Evolutionary conservation across 2,329 filamentous ascomycete species (phyloP).

Genomic region (Pyrenochaeta sp.): DNA sequence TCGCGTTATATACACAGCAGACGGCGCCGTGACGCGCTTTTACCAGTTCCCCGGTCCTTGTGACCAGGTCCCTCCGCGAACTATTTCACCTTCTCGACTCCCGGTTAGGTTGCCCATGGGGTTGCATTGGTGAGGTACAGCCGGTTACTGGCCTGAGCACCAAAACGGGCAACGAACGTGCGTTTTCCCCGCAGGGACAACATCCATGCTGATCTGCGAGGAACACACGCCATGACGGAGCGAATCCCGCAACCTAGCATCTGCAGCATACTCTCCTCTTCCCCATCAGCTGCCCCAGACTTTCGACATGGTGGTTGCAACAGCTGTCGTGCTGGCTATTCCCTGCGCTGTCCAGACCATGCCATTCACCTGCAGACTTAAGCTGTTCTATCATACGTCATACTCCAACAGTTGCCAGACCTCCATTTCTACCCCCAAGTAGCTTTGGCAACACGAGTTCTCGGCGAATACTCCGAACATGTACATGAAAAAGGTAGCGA

Average conservation of each 20-base stretch:
- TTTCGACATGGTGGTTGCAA: too few relatives aligned
- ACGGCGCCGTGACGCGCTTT: conserved; percentile 19
- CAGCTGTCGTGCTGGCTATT: too few relatives aligned
- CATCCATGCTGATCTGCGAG: conserved; percentile 28
- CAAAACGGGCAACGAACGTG: conserved; percentile 15
- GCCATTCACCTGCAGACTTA: too few relatives aligned
- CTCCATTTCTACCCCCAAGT: background rate
- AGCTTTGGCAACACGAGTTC: conserved; percentile 8
- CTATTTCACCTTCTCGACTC: conserved; percentile 19
- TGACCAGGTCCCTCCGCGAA: conserved; percentile 24
- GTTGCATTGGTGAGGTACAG: conserved; percentile 17
- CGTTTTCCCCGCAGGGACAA: conserved; percentile 35
- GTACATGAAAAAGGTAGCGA: conserved; percentile 16
- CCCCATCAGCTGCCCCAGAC: background rate
- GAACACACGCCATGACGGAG: conserved; percentile 34
- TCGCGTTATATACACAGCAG: conserved; percentile 22
- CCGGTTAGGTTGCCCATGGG: conserved; percentile 13
- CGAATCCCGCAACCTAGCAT: conserved; percentile 8
- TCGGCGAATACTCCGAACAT: background rate
- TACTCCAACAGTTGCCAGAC: conserved; percentile 3
- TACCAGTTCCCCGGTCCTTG: conserved; percentile 22
- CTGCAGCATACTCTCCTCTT: conserved; percentile 1
- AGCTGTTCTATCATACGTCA: too few relatives aligned
- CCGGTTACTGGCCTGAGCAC: conserved; percentile 22
- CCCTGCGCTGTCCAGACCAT: too few relatives aligned